These are phyloP conservation scores for Blastomyces gilchristii DNA, from an alignment of 2,329 filamentous ascomycete genomes.

Conservation along the genomic window DNA sequence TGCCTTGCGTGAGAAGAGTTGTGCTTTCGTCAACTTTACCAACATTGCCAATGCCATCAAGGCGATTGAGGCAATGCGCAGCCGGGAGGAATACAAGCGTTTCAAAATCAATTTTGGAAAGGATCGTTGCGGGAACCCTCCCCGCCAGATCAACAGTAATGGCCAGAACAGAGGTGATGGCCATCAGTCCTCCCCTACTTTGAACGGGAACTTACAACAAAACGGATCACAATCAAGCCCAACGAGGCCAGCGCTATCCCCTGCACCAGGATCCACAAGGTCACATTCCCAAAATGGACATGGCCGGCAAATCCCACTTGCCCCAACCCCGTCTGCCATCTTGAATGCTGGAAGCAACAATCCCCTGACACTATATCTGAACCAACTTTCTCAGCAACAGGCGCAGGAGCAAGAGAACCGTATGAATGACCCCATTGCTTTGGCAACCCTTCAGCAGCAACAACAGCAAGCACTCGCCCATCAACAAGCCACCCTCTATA, in stretches of 20 bases:
- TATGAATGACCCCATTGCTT: slow-evolving; percentile 33
- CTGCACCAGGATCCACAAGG: slow-evolving; percentile 45
- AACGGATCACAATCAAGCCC: slow-evolving; percentile 52
- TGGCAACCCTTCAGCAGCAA: slow-evolving; percentile 46
- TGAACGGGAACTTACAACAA: slow-evolving; percentile 46
- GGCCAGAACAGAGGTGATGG: slow-evolving; percentile 48
- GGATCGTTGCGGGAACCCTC: slow-evolving; percentile 92
- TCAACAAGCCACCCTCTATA: slow-evolving; percentile 74
- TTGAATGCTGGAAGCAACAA: slow-evolving; percentile 74
- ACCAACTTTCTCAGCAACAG: slow-evolving; percentile 53
- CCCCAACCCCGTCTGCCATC: slow-evolving; percentile 55
- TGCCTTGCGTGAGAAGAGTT: slow-evolving; percentile 94
- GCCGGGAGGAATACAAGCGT: slow-evolving; percentile 90
- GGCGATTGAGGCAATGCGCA: slow-evolving; percentile 89
- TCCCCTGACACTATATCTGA: slow-evolving; percentile 86
- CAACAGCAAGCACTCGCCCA: slow-evolving; percentile 55
- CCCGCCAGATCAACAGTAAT: slow-evolving; percentile 65
- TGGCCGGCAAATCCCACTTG: slow-evolving; percentile 49
- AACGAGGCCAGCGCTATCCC: slow-evolving; percentile 44
- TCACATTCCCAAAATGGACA: slow-evolving; percentile 43
- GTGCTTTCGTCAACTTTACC: slow-evolving; percentile 98
- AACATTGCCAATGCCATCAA: slow-evolving; percentile 99
- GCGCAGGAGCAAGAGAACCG: slow-evolving; percentile 57
- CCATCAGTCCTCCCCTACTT: slow-evolving; percentile 44
- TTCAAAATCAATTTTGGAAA: slow-evolving; percentile 99